These are phyloP conservation scores for Globisporangium emineosum DNA, from an alignment of 352 stramenopile species.

Conservation along the genomic window DNA sequence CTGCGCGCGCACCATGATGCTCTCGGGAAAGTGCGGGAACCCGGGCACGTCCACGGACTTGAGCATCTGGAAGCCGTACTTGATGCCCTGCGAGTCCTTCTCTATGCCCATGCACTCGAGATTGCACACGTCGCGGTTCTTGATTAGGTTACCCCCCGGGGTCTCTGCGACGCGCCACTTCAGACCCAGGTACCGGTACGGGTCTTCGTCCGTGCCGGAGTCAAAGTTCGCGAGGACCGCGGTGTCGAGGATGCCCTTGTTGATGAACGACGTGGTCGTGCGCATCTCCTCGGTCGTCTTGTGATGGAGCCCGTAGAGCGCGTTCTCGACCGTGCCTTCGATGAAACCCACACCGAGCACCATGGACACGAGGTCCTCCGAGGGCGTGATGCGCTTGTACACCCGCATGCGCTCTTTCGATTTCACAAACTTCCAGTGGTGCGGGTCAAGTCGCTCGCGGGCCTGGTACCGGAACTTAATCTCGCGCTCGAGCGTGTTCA, in stretches of 20 bases:
- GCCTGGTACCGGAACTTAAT: conserved; percentile 25
- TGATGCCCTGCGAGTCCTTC: conserved; percentile 30
- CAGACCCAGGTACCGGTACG: conserved; percentile 43
- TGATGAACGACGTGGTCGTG: conserved; percentile 28
- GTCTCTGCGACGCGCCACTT: conserved; percentile 41
- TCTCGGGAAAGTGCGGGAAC: conserved; percentile 32
- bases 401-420: conserved; percentile 30
- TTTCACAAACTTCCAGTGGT: conserved; percentile 37
- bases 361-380: conserved; percentile 29
- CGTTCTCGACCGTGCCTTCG: conserved; percentile 38
- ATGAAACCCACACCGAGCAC: conserved; percentile 44
- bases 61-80: conserved; percentile 44
- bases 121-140: conserved; percentile 41
- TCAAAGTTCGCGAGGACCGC: conserved; percentile 42
- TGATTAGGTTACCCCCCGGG: conserved; percentile 30
- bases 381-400: conserved; percentile 30
- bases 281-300: conserved; percentile 56
- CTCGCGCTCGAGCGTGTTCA: conserved; percentile 41
- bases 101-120: conserved; percentile 49
- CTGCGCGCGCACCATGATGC: conserved; percentile 33
- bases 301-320: conserved; percentile 46
- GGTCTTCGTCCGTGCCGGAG: conserved; percentile 27
- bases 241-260: conserved; percentile 37
- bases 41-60: conserved; percentile 45
- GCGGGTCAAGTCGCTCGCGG: conserved; percentile 13